These are phyloP conservation scores for Leucoagaricus sp. DNA, from an alignment of 1,284 basidiomycete genomes.

Conservation along the genomic window DNA sequence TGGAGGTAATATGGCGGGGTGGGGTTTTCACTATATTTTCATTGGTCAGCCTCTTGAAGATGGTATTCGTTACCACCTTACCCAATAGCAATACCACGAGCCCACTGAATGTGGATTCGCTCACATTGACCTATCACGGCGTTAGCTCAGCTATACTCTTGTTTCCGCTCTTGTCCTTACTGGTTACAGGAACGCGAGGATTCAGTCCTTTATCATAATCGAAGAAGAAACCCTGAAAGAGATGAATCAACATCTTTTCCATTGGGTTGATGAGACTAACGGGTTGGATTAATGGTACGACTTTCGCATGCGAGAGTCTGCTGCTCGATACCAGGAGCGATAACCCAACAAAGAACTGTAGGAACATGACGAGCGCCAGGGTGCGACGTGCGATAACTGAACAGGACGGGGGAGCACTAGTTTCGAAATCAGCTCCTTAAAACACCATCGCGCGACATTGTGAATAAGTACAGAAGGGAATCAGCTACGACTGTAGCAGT, in stretches of 20 bases:
- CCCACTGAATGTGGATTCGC: constrained; percentile 45
- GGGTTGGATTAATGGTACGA: constrained; percentile 14
- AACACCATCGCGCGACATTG: no score
- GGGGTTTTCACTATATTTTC: constrained; percentile 41
- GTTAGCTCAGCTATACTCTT: no score
- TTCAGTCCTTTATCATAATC: constrained; percentile 38
- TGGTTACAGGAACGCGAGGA: constrained; percentile 41
- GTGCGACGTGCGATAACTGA: not conserved
- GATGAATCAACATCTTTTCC: not conserved
- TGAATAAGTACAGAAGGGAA: no score
- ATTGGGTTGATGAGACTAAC: not conserved
- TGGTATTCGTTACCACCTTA: constrained; percentile 20
- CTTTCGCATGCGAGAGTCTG: constrained; percentile 9
- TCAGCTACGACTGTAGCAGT: no score
- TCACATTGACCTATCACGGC: constrained; percentile 48
- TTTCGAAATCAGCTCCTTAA: no score
- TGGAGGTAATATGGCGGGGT: constrained; percentile 49
- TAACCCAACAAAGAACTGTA: not conserved
- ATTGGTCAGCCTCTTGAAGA: constrained; percentile 4
- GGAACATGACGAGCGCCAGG: not conserved
- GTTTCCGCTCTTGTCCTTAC: constrained; percentile 26
- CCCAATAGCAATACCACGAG: constrained; percentile 38
- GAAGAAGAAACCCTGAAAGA: constrained; percentile 44
- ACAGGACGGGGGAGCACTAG: no score
- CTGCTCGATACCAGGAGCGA: not conserved